A percentile compares a stretch with the other conserved stretches of the same genome.
These are phyloP conservation scores for Diplosphaera chodatii DNA, from an alignment of 139 green algal species.

Conservation along the genomic window DNA sequence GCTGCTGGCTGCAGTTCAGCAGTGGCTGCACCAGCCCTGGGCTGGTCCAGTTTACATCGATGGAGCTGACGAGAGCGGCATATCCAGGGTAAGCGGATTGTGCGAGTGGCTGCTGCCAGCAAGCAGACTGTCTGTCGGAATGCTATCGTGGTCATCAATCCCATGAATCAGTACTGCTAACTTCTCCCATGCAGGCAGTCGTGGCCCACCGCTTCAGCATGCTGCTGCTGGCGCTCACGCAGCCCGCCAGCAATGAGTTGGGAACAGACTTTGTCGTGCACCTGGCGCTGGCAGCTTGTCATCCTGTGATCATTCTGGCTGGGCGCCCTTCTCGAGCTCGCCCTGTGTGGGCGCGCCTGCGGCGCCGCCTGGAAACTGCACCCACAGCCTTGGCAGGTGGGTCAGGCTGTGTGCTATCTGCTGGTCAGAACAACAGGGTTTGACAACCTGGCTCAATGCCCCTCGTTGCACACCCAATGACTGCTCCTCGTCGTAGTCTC, in stretches of 20 bases:
- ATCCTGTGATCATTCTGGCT: slow-evolving; percentile 40
- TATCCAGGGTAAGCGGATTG: background rate
- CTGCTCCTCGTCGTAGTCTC: no score
- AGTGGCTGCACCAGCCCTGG: background rate
- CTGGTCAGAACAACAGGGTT: no score
- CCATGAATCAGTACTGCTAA: no score
- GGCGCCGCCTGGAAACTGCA: background rate
- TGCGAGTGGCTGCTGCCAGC: no score
- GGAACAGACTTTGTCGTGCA: background rate
- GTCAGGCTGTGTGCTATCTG: no score
- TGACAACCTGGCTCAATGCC: no score
- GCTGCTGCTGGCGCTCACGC: slow-evolving; percentile 7
- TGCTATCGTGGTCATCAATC: no score
- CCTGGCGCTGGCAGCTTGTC: slow-evolving; percentile 58
- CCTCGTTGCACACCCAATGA: no score
- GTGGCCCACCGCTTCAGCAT: slow-evolving; percentile 15
- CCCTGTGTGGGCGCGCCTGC: background rate
- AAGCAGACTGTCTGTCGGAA: no score
- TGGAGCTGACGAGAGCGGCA: background rate
- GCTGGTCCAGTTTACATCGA: background rate
- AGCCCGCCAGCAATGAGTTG: background rate
- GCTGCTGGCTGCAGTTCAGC: background rate
- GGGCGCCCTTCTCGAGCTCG: background rate
- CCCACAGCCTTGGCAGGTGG: background rate
- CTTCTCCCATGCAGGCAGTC: background rate